Evolutionary conservation across 208 protist genomes (phyloP), one percentile per base, ranked within the genome.

Genomic region (Leptomonas pyrrhocoris): DNA sequence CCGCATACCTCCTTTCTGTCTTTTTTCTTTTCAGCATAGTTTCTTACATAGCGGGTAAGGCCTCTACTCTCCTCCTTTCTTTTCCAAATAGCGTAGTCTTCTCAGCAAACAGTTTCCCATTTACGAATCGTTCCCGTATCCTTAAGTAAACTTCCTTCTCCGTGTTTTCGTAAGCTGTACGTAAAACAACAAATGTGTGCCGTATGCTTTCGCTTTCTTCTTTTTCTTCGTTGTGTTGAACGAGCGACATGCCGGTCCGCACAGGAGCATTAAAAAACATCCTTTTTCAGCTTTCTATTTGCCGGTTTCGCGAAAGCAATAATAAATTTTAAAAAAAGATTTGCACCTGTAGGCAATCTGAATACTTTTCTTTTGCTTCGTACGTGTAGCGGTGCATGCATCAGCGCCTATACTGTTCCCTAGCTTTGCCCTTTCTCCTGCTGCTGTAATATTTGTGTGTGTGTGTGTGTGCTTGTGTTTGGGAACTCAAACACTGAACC

Each of bases 61-160:
- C 46, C 45, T 36, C 3, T 59, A 5, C n/a, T 45, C 18, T 42
- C 55, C 18, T 31, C 15, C 23, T 58, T 51, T 49, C 27, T 50
- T 61, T 55, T 59, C 51, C n/a, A n/a, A n/a, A 48, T 48, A 48
- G 3, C 11, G 43, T 48, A 57, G 4, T 38, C 68, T 36, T 59
- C 71, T 51, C 60, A 34, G 59, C 31, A n/a, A 27, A 16, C 16
- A 50, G 28, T 30, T 63, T 56, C 43, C 38, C 57, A 43, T 51
- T 55, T 60, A 4, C 15, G 43, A 54, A 50, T 57, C 28, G 27
- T 74, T 65, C 55, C 46, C 51, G 49, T 19, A 61, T 61, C 56
- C 56, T 48, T 68, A 30, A 7, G 13, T 43, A 13, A 38, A 13
- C 21, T 48, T 61, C 15, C 11, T 56, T 30, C n/a, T 53, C 48